Base-by-base conservation (phyloP, 2,329 filamentous ascomycete species). In the Trichoderma sp. region DNA sequence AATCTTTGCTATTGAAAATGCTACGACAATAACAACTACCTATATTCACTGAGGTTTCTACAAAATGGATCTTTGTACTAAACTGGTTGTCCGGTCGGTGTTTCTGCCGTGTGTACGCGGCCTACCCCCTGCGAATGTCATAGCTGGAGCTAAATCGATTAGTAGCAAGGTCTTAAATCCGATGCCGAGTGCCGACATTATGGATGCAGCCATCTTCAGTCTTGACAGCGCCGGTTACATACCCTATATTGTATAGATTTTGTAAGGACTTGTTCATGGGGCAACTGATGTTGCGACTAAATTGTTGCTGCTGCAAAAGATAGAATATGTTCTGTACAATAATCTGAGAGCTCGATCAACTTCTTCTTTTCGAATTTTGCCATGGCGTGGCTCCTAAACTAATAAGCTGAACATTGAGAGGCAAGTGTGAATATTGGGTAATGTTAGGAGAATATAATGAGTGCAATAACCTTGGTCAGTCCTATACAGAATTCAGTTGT, bases 181-280 rank as follows among this genome's bases (percentile, higher is more conserved):
- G 60, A 39, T 8, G 11, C 51, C 51, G 61, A 65, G 13, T 56
- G 61, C 61, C 43, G 61, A 65, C 37, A 14, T 43, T 26, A 55
- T 28, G 34, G 24, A 16, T 24, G 56, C 51, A 37, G 30, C 28
- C 18, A 7, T 56, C 51, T 24, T 55, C 14, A 26, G 6, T n/a
- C 11, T 34, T 34, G 32, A 34, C 4, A 14, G 32, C 32, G 32
- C 32, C 32, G 4, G 14, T 54, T 39, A n/a, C 43, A 49, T 49
- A 49, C 46, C 21, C 46, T 21, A 49, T n/a, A 49, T 13, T 49
- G 8, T 24, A 24, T 49, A 1, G 4, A 49, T 49, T 49, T 10
- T 43, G 3, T 43, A 43, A 43, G n/a, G 37, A 7, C 16, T 43
- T n/a, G 2, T 43, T 8, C 18, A 8, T 10, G n/a, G 6, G 16